These are phyloP conservation scores for Trifolium pratense DNA, from an alignment of 306 rosid species.

Conservation along the genomic window DNA sequence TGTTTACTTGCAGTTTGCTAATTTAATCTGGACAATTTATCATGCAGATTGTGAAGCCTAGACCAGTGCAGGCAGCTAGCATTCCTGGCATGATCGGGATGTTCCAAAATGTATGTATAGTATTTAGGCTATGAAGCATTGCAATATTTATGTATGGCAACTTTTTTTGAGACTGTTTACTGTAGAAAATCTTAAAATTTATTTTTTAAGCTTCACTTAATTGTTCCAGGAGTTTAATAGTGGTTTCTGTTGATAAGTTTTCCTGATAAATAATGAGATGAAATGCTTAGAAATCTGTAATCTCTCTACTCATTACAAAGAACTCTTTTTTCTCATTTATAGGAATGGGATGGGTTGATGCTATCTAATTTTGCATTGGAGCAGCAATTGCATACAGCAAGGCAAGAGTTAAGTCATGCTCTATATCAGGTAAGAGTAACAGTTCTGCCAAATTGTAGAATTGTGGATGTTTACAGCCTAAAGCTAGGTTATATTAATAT, in stretches of 20 bases:
- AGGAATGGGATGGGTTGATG: conserved; percentile 98
- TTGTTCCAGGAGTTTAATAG: not conserved
- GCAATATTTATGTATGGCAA: conserved; percentile 1
- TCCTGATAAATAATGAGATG: not conserved
- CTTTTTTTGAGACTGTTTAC: not conserved
- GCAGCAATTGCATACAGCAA: conserved; percentile 90
- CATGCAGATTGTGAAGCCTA: conserved; percentile 94
- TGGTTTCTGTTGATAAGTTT: conserved; percentile 29
- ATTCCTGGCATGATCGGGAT: conserved; percentile 99
- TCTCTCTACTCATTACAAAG: not conserved
- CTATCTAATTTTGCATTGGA: conserved; percentile 89
- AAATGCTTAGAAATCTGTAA: conserved; percentile 3
- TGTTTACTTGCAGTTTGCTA: conserved; percentile 19
- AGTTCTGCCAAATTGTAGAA: conserved; percentile 1
- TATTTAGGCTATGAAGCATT: conserved; percentile 30
- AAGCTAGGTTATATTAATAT: not conserved
- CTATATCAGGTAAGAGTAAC: conserved; percentile 72
- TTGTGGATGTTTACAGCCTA: not conserved
- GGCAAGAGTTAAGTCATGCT: conserved; percentile 97
- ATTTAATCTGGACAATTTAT: conserved; percentile 41
- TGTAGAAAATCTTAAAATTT: not conserved
- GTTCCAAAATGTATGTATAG: conserved; percentile 97
- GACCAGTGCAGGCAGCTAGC: conserved; percentile 98
- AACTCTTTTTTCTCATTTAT: conserved; percentile 26
- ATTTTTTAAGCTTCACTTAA: not conserved